A percentile compares a stretch with the other conserved stretches of the same genome.
Conservation (phyloP, 257 asterid species). For the Primulina eburnea region DNA sequence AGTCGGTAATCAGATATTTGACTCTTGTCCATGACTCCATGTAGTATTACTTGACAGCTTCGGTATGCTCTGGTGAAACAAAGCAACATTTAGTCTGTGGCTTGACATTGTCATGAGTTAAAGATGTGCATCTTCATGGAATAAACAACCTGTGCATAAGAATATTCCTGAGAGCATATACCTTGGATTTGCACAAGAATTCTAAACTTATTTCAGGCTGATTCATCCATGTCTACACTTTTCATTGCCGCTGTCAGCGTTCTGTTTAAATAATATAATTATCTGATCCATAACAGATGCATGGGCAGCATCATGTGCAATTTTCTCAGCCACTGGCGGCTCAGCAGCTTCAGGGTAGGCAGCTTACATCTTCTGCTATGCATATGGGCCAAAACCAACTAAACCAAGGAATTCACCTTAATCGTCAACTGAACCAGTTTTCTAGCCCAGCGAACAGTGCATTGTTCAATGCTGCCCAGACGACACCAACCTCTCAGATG, state of each 20-base stretch:
- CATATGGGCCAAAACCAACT: conserved; percentile 76
- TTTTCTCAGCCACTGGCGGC: conserved; percentile 77
- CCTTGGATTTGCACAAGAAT: neutral
- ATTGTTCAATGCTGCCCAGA: conserved; percentile 84
- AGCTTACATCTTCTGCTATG: conserved; percentile 71
- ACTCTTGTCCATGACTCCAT: neutral
- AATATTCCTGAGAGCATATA: conserved; percentile 7
- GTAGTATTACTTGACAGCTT: conserved; percentile 9
- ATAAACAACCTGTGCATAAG: conserved; percentile 12
- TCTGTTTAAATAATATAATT: conserved; percentile 14
- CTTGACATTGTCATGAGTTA: conserved; percentile 1
- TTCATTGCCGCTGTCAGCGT: conserved; percentile 18
- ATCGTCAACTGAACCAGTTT: conserved; percentile 81
- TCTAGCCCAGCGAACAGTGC: conserved; percentile 84
- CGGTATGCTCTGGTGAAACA: conserved; percentile 13
- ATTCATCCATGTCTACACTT: conserved; percentile 15
- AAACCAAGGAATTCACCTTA: conserved; percentile 88
- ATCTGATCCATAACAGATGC: conserved; percentile 48
- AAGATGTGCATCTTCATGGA: conserved; percentile 12
- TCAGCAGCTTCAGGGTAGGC: conserved; percentile 85
- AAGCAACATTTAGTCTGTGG: conserved; percentile 19
- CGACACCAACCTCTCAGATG: conserved; percentile 76
- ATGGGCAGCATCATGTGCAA: conserved; percentile 86
- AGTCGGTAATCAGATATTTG: conserved; percentile 45
- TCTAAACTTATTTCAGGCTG: neutral